Base-by-base conservation (phyloP, 2,329 filamentous ascomycete species). In the Phyllosticta capitalensis region DNA sequence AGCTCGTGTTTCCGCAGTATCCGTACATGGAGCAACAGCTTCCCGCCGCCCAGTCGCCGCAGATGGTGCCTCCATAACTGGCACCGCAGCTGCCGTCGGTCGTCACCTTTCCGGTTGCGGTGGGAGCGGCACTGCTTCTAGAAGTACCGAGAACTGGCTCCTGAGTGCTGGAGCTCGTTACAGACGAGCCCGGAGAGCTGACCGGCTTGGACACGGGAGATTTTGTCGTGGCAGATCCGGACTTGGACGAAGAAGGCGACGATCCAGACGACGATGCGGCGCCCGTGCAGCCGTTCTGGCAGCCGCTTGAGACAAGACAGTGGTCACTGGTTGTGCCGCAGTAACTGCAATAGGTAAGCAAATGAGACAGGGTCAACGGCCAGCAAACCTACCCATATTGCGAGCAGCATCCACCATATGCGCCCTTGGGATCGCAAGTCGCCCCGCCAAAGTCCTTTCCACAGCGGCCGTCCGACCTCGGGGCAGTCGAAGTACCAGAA, bases 11-110 rank as follows among this genome's bases (percentile, higher is more conserved):
- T 61, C 76, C 76, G 62, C 81, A 81, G 69, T 80, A 83, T 26
- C 81, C 81, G 66, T 83, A 83, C 72, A 81, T 76, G 38, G 78
- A 81, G 66, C 81, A 83, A 65, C 81, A 83, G 60, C 76, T 72
- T 51, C 81, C 81, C 33, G 75, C 73, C 26, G 68, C 65, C 79
- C 79, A 84, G 60, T 78, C 66, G 20, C 79, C 79, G 65, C 81
- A 84, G 50, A 81, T 68, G 2, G 74, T 79, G 60, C 75, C 73
- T 14, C 71, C 74, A 63, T 82, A 79, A 9, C 65, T 72, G 19
- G 74, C 72, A 61, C 81, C 81, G 64, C 81, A 84, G 60, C 74
- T 76, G 38, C 81, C 81, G 67, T 84, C 78, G 2, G 72, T 79
- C 14, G 80, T 82, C 33, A 62, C 61, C 21, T 65, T 59, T 9